phyloP scores from a whole-genome alignment of 1,139 yeast species.

The Candida sp. region DNA sequence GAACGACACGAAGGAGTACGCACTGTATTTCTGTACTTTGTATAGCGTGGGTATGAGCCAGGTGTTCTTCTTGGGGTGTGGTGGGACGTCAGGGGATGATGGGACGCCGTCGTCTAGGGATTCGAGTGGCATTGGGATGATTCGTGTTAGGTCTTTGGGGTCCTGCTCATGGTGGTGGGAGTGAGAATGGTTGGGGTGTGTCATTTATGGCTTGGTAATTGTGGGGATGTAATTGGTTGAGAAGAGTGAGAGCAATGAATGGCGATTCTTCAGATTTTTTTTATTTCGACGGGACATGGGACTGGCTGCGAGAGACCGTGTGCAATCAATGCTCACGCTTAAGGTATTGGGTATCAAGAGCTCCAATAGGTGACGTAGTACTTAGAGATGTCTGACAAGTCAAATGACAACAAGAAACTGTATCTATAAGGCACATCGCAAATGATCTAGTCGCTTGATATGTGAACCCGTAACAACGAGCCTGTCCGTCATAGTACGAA shows the following conservation, averaged over 20 bases:
- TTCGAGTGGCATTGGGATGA: conserved; percentile 13
- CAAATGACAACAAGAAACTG: too few species aligned
- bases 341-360: too few species aligned
- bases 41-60: conserved; percentile 16
- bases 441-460: too few species aligned
- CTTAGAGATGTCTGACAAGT: too few species aligned
- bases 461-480: too few species aligned
- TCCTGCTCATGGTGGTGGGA: not conserved
- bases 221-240: not conserved
- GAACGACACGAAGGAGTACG: conserved; percentile 62
- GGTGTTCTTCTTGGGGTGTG: not conserved
- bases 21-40: conserved; percentile 61
- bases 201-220: not conserved
- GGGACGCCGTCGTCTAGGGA: conserved; percentile 2
- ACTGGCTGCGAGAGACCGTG: too few species aligned
- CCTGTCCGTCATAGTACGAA: too few species aligned
- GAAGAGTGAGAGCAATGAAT: not conserved
- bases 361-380: too few species aligned
- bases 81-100: not conserved
- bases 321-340: too few species aligned
- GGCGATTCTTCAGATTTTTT: not conserved
- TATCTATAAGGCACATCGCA: too few species aligned
- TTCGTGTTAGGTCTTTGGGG: conserved; percentile 4
- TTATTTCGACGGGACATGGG: too few species aligned
- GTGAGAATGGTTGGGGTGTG: not conserved